Base-by-base conservation (phyloP, 306 rosid genomes). In the Mucuna pruriens region DNA sequence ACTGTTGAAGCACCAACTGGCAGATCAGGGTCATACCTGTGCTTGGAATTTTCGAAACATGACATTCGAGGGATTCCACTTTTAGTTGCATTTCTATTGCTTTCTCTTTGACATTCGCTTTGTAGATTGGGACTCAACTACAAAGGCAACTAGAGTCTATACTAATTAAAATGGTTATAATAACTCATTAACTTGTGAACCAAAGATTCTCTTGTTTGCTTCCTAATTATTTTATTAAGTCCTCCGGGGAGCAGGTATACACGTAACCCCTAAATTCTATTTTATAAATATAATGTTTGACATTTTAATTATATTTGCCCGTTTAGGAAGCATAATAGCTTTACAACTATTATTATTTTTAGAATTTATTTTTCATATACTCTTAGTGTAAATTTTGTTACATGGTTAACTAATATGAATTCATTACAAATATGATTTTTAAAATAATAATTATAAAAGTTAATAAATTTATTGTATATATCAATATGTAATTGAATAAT, bases 1-100 rank as follows among this genome's bases (percentile, higher is more conserved):
- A 68, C 26, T 76, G 86, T 71, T 80, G n/a, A 69, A 9, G 68
- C 13, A 80, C 76, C 84, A 75, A 83, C 85, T 81, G 79, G 79
- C 84, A 80, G 78, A 68, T 64, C 31, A 67, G 42, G 12, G 72
- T 48, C 61, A 26, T 22, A 38, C 13, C 16, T 52, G 34, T 54
- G 76, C 62, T 61, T 44, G 64, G 42, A 46, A 61, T 33, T 61
- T 31, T 38, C 22, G 74, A 63, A 76, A 66, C 65, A 72, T 22
- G 74, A 49, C 75, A 69, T 12, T 36, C n/a, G 6, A 46, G 83
- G 42, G 42, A 70, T 79, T 63, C 64, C 54, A 73, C 31, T 40
- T 68, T 45, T 20, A 20, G 11, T 84, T 77, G 74, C 33, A 72
- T 82, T 84, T 75, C 87, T 38, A 7, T 13, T 63, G 76, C 39